Base-by-base conservation (phyloP, 2,329 filamentous ascomycete species). In the Biscogniauxia sp. region DNA sequence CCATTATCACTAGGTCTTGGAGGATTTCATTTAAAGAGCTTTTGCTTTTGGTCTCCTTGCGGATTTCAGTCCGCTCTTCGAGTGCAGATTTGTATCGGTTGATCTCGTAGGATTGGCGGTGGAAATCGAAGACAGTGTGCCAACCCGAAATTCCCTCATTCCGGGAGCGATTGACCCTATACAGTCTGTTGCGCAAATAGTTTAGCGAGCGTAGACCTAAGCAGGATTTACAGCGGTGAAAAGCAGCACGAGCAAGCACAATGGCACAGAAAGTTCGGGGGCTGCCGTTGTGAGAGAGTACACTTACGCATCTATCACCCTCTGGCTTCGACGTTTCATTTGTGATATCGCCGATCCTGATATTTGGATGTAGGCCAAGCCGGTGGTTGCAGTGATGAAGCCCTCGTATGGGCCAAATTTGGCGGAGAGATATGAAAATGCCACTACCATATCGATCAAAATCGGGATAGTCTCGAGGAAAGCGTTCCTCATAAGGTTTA, bases 1-100 rank as follows among this genome's bases (percentile, higher is more conserved):
- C 86, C 0, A 88, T 85, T n/a, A 91, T 80, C 28, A 91, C 82
- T 45, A 91, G 70, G 54, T 83, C 84, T 63, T 86, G 83, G 54
- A 84, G 80, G 1, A 82, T 83, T 55, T 84, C 80, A 0, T 81
- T 81, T n/a, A 82, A 64, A 45, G 82, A 73, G 68, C 82, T 84
- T 26, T 78, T 78, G 49, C 80, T 66, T 58, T 75, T 76, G 13
- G 80, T 73, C 9, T 70, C 69, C 63, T 78, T 75, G 4, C 75
- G 74, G 45, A 75, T 75, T 11, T 68, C 63, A 9, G 79, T 71
- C 15, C 77, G 71, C 13, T 75, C 72, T 50, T 75, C 73, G 53
- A 86, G 80, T 9, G 84, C 83, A 56, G 77, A 74, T 3, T 79
- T 77, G 66, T 86, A 84, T 25, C 84, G 78, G 20, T 78, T 77